Percentiles rank a stretch among this genome's conserved stretches.
Evolutionary conservation across 495 filamentous ascomycete genomes (phyloP).

Genomic region (Penicillium canescens): DNA sequence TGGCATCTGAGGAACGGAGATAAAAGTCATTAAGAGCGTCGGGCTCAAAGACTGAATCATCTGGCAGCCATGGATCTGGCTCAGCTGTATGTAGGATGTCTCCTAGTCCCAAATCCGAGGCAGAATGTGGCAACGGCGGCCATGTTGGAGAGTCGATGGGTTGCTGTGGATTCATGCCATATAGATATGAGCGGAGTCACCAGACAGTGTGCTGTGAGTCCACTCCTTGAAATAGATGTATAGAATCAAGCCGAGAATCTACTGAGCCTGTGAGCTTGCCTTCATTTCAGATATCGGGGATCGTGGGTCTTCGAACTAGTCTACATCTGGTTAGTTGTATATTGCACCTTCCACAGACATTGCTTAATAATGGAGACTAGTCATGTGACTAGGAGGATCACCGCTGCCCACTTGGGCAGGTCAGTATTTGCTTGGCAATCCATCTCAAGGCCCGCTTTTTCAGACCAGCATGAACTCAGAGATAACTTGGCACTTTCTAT

Average conservation of each 20-base stretch:
- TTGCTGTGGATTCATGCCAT: conserved; percentile 14
- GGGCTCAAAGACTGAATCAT: background rate
- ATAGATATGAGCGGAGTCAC: background rate
- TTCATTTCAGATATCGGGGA: background rate
- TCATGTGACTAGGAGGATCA: no score
- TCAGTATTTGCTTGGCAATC: no score
- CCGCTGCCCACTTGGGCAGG: no score
- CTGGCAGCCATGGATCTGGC: background rate
- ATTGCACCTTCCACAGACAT: no score
- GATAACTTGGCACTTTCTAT: no score
- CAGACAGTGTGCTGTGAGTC: background rate
- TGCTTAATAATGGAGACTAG: no score
- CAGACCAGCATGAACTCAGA: no score
- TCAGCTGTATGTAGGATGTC: conserved; percentile 6
- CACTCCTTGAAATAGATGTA: background rate
- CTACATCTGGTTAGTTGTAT: no score
- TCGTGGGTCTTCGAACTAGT: no score
- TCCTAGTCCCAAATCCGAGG: conserved; percentile 11
- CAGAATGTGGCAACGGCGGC: conserved; percentile 12
- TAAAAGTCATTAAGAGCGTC: conserved; percentile 18
- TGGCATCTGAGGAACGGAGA: conserved; percentile 13
- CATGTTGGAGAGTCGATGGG: conserved; percentile 1
- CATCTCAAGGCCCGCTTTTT: no score
- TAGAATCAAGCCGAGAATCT: background rate
- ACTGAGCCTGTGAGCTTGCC: background rate